Evolutionary conservation across 1,139 yeast species (phyloP).

Genomic region (Yarrowia galli): DNA sequence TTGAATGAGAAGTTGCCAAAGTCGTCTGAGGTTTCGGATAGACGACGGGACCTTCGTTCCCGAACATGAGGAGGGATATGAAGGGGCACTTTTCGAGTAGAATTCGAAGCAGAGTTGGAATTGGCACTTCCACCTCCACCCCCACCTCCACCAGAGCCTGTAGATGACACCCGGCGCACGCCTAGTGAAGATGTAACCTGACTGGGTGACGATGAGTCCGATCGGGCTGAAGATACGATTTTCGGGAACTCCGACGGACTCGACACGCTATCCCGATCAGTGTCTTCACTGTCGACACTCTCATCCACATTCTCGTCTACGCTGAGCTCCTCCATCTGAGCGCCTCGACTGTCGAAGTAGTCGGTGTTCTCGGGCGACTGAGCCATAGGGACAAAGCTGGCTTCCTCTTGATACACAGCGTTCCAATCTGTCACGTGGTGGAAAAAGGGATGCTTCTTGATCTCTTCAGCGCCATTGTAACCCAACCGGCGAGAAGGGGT

Average conservation of each 20-base stretch:
- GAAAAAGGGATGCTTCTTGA: constrained; percentile 80
- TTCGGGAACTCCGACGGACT: constrained; percentile 29
- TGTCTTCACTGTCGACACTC: constrained; percentile 28
- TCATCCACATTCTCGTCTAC: constrained; percentile 33
- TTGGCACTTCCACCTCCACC: constrained; percentile 11
- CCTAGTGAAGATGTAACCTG: constrained; percentile 23
- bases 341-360: constrained; percentile 92
- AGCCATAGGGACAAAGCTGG: constrained; percentile 81
- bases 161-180: constrained; percentile 27
- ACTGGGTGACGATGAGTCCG: constrained; percentile 32
- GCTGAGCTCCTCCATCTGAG: constrained; percentile 53
- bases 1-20: constrained; percentile 94
- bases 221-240: constrained; percentile 9
- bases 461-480: constrained; percentile 75
- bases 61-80: constrained; percentile 65
- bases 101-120: constrained; percentile 9
- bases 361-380: constrained; percentile 90
- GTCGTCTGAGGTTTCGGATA: constrained; percentile 73
- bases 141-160: constrained; percentile 7
- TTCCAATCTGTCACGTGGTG: constrained; percentile 72
- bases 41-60: constrained; percentile 65
- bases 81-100: constrained; percentile 50
- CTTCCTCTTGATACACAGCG: constrained; percentile 71
- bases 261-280: constrained; percentile 20
- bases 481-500: constrained; percentile 78